A percentile compares a stretch with the other conserved stretches of the same genome.
Evolutionary conservation across 257 asterid species (phyloP).

Genomic region (Solanum arcanum): DNA sequence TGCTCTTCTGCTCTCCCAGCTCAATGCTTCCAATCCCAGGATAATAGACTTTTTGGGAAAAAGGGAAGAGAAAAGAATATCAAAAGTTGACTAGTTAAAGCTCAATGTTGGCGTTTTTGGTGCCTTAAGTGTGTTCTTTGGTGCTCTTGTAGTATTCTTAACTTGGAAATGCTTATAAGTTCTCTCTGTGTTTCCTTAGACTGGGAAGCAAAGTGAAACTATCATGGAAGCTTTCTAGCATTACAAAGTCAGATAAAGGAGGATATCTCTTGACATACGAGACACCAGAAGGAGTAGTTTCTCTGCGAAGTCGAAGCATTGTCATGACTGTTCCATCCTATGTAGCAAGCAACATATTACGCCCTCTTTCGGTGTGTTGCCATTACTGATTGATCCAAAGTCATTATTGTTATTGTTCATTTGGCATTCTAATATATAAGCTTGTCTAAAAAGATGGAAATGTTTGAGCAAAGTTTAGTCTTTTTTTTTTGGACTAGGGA

Average conservation of each 20-base stretch:
- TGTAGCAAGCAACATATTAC: constrained; percentile 63
- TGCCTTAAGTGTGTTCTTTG: not conserved
- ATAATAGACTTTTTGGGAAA: not conserved
- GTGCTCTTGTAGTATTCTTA: not conserved
- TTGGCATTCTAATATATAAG: not conserved
- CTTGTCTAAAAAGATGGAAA: not conserved
- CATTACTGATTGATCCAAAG: not conserved
- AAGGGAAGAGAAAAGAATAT: not conserved
- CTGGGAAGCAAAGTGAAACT: constrained; percentile 74
- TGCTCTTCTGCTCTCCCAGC: constrained; percentile 1
- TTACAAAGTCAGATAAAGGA: constrained; percentile 50
- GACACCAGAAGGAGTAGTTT: constrained; percentile 69
- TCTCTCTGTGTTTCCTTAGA: constrained; percentile 32
- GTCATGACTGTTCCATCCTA: constrained; percentile 87
- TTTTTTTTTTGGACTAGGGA: not conserved
- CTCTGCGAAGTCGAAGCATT: constrained; percentile 57
- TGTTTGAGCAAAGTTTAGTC: not conserved
- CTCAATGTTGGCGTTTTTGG: not conserved
- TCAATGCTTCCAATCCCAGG: not conserved
- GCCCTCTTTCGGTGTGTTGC: constrained; percentile 78
- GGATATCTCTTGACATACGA: constrained; percentile 60
- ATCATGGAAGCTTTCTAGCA: constrained; percentile 72
- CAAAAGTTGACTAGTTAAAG: not conserved
- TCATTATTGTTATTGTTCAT: not conserved
- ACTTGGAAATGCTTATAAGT: not conserved